Evolutionary conservation across 208 protist species (phyloP), one percentile per base, ranked within the genome.

Genomic region (Phytomonas serpens): DNA sequence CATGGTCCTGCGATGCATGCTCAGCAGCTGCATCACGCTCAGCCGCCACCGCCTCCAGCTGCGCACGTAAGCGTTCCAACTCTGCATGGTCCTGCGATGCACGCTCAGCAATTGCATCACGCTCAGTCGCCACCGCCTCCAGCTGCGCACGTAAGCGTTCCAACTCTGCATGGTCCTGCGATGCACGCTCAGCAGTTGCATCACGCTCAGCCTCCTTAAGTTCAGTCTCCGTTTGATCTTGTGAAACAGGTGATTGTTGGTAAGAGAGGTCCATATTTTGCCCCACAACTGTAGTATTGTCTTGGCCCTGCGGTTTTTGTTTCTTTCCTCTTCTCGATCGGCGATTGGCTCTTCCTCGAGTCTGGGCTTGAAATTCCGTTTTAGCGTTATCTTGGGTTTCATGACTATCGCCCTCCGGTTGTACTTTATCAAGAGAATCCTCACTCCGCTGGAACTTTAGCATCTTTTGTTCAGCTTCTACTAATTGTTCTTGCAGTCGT

Each of bases 161-260:
- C n/a, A n/a, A n/a, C n/a, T n/a, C n/a, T n/a, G n/a, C n/a, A n/a
- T n/a, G n/a, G n/a, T n/a, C n/a, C n/a, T n/a, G n/a, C n/a, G n/a
- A n/a, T n/a, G n/a, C n/a, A n/a, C n/a, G n/a, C n/a, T n/a, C n/a
- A n/a, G n/a, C n/a, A n/a, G n/a, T n/a, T n/a, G n/a, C 37, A 40
- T 40, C 37, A 23, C 52, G 68, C 61, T 64, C 31, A 33, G 69
- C 68, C 42, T 36, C 57, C n/a, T n/a, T n/a, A n/a, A n/a, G n/a
- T n/a, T n/a, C 37, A 4, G 37, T 11, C 40, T 47, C 40, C 9
- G 40, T 19, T 1, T 3, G 4, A 19, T 47, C 9, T 47, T 47
- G 40, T 14, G 14, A 47, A 1, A 47, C 13, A 3, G 7, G 9
- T 14, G 4, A 16, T 47, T 47, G 40, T 3, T 47, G 40, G 14